These are phyloP conservation scores for Rugosomyces carneus DNA, from an alignment of 1,284 basidiomycete species.

Conservation along the genomic window DNA sequence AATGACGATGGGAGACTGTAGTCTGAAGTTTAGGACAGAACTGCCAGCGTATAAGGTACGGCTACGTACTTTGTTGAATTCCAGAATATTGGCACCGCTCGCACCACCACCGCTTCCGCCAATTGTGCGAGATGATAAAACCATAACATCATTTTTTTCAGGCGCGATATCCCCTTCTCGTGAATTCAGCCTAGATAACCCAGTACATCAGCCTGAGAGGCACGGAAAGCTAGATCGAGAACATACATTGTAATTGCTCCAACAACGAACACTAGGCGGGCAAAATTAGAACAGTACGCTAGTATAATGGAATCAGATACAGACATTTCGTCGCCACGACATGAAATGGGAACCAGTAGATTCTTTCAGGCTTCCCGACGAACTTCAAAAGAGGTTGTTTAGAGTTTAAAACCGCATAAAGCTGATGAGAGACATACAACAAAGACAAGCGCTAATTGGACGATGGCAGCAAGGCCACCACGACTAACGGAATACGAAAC, in stretches of 20 bases:
- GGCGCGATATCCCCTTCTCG: constrained; percentile 5
- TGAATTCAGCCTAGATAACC: constrained; percentile 6
- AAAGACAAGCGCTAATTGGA: constrained; percentile 13
- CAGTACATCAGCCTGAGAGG: neutral
- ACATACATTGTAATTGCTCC: constrained; percentile 14
- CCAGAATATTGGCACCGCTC: neutral
- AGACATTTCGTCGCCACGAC: constrained; percentile 11
- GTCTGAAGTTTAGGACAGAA: neutral
- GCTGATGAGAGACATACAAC: constrained; percentile 5
- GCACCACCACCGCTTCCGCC: constrained; percentile 5
- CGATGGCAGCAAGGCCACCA: constrained; percentile 8
- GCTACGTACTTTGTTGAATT: constrained; percentile 11
- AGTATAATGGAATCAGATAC: neutral
- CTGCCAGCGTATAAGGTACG: neutral
- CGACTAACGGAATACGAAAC: constrained; percentile 12
- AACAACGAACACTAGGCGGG: constrained; percentile 12
- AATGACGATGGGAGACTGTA: constrained; percentile 11
- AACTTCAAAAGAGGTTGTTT: constrained; percentile 5
- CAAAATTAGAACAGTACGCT: neutral
- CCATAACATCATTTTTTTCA: neutral
- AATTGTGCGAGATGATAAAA: constrained; percentile 8
- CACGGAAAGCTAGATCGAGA: neutral
- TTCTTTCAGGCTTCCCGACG: constrained; percentile 7
- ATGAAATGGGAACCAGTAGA: constrained; percentile 17
- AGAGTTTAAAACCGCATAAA: neutral